A percentile compares a stretch with the other conserved stretches of the same genome.
Conservation (phyloP, 352 stramenopile species). For the Phytopythium vexans region DNA sequence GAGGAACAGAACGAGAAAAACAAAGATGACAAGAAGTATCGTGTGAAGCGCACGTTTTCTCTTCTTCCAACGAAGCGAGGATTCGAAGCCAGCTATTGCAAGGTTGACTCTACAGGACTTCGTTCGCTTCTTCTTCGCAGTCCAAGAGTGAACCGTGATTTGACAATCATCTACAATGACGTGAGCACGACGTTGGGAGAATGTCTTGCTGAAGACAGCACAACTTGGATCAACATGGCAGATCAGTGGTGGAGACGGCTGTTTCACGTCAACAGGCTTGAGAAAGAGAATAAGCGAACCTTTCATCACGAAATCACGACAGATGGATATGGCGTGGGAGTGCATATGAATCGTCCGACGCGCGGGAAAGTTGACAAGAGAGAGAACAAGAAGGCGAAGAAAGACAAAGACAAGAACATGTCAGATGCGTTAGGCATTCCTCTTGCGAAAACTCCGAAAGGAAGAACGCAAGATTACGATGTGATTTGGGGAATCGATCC, state of each 20-base stretch:
- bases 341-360: slow-evolving; percentile 7
- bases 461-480: too few relatives aligned
- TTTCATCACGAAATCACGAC: slow-evolving; percentile 9
- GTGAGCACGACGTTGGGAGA: background rate
- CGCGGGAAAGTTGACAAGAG: background rate
- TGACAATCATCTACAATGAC: slow-evolving; percentile 1
- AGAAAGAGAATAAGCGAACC: slow-evolving; percentile 1
- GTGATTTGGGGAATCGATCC: too few relatives aligned
- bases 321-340: slow-evolving; percentile 3
- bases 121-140: slow-evolving; percentile 2
- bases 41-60: slow-evolving; percentile 5
- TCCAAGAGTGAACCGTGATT: slow-evolving; percentile 2
- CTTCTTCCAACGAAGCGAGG: slow-evolving; percentile 5
- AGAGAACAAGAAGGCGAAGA: background rate
- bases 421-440: too few relatives aligned
- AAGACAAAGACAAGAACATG: too few relatives aligned
- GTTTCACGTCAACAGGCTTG: slow-evolving; percentile 3
- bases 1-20: slow-evolving; percentile 5
- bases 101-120: slow-evolving; percentile 6
- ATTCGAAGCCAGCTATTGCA: slow-evolving; percentile 2
- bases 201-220: background rate
- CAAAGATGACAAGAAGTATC: background rate
- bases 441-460: too few relatives aligned
- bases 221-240: background rate
- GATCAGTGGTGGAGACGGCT: slow-evolving; percentile 5